A percentile compares a stretch with the other conserved stretches of the same genome.
phyloP scores from a whole-genome alignment of 2,329 filamentous ascomycete species.

The Westerdykella ornata region DNA sequence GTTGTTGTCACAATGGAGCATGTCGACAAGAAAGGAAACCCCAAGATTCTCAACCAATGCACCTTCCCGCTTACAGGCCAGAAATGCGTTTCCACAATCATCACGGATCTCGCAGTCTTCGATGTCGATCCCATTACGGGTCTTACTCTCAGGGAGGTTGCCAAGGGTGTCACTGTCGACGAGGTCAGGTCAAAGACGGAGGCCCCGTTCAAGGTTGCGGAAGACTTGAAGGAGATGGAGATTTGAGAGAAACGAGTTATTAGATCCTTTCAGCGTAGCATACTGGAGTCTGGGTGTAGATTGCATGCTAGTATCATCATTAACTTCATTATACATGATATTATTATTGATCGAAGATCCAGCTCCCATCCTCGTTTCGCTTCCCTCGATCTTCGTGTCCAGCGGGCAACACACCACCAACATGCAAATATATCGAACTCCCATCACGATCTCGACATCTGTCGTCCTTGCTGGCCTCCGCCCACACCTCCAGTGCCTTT shows the following conservation, averaged over 20 bases:
- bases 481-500: slow-evolving; percentile 23
- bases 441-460: slow-evolving; percentile 25
- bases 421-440: slow-evolving; percentile 27
- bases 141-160: slow-evolving; percentile 74
- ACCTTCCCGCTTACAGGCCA: slow-evolving; percentile 37
- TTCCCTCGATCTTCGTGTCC: slow-evolving; percentile 24
- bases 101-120: slow-evolving; percentile 38
- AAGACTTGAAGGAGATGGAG: slow-evolving; percentile 71
- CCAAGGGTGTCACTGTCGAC: slow-evolving; percentile 80
- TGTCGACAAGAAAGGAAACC: slow-evolving; percentile 84
- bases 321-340: too few species aligned
- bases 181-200: slow-evolving; percentile 85
- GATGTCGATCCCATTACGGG: slow-evolving; percentile 74
- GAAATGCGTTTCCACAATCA: slow-evolving; percentile 37
- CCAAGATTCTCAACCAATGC: slow-evolving; percentile 61
- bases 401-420: slow-evolving; percentile 21
- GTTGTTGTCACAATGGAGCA: slow-evolving; percentile 94
- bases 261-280: too few species aligned
- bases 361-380: slow-evolving; percentile 17
- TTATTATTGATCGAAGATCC: slow-evolving; percentile 4
- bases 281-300: too few species aligned
- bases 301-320: too few species aligned
- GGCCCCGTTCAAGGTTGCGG: slow-evolving; percentile 72
- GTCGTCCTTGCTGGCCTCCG: slow-evolving; percentile 19
- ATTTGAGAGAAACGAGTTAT: slow-evolving; percentile 6